phyloP scores from a whole-genome alignment of 768 basidiomycete genomes.

The Postia placenta region DNA sequence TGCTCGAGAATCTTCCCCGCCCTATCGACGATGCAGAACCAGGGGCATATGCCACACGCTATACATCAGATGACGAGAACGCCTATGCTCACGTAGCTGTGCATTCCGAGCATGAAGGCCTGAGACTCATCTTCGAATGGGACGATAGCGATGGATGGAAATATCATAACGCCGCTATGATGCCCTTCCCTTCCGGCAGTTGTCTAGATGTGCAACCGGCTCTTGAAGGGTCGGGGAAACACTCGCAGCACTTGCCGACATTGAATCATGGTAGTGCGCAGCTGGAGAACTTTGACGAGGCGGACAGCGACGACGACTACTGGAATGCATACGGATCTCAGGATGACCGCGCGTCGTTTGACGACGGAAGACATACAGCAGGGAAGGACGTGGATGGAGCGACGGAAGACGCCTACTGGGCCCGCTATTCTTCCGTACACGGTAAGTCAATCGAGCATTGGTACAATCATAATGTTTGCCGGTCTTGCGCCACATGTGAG shows the following conservation, averaged over 20 bases:
- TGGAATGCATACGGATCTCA: constrained; percentile 59
- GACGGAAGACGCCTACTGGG: constrained; percentile 69
- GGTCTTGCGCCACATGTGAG: too few species aligned
- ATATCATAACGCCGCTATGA: constrained; percentile 61
- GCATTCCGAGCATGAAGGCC: constrained; percentile 25
- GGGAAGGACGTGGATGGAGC: constrained; percentile 21
- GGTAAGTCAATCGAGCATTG: constrained; percentile 43
- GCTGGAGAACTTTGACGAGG: constrained; percentile 20
- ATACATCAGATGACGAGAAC: constrained; percentile 44
- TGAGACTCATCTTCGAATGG: constrained; percentile 69
- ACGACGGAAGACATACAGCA: constrained; percentile 15
- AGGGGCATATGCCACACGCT: constrained; percentile 25
- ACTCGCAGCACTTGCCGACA: background rate
- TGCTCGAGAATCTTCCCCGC: constrained; percentile 35
- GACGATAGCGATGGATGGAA: constrained; percentile 50
- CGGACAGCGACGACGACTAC: constrained; percentile 47
- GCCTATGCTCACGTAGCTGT: constrained; percentile 46
- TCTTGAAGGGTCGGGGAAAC: background rate
- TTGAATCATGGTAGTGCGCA: constrained; percentile 25
- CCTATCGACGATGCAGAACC: constrained; percentile 25
- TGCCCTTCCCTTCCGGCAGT: constrained; percentile 59
- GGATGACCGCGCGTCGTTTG: constrained; percentile 23
- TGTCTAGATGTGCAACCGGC: constrained; percentile 18
- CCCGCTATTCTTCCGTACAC: constrained; percentile 63
- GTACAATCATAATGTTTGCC: too few species aligned